Base-by-base conservation (phyloP, 176 grass and related monocot genomes). In the Calamus simplicifolius region DNA sequence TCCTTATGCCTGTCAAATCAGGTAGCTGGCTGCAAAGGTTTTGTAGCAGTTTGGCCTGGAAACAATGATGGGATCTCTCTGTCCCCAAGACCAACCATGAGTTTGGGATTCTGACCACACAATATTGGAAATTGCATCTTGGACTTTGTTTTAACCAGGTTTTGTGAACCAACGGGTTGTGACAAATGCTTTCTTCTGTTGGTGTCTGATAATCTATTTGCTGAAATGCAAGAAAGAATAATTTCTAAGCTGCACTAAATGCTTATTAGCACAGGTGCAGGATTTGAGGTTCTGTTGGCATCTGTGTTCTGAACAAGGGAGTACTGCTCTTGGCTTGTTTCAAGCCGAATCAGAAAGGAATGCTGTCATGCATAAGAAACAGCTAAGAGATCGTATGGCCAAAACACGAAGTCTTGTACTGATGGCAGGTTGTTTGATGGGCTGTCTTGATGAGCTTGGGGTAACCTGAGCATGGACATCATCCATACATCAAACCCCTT, bases 1-100 rank as follows among this genome's bases (percentile, higher is more conserved):
- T 15, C 90, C 90, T 72, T 95, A 85, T 18, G 90, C 90, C 56
- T 95, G 86, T 53, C 85, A 95, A 73, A 95, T 95, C 29, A 80
- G 85, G 25, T 89, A 81, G 90, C 82, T n/a, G 90, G 90, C 30
- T 95, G 69, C 58, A 95, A 95, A 67, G 90, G 90, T 52, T 82
- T 95, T 55, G 66, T 95, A 69, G 82, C 82, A 63, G 70, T 86
- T 19, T 89, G 90, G 90, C 69, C 49, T 8, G 70, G 73, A 77
- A 6, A 77, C 59, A 65, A 58, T 59, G 71, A 82, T 68, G 68
- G 75, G 54, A 67, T 68, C 50, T 64, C 69, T 12, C 64, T 95
- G 61, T 86, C 62, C 27, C 48, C 89, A 25, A 89, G 90, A 76
- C 70, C 70, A 21, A 95, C 82, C 63, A 95, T 95, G 90, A 63